Base-by-base conservation (phyloP, 148 eudicot species). In the Vaccinium vitisidaea region DNA sequence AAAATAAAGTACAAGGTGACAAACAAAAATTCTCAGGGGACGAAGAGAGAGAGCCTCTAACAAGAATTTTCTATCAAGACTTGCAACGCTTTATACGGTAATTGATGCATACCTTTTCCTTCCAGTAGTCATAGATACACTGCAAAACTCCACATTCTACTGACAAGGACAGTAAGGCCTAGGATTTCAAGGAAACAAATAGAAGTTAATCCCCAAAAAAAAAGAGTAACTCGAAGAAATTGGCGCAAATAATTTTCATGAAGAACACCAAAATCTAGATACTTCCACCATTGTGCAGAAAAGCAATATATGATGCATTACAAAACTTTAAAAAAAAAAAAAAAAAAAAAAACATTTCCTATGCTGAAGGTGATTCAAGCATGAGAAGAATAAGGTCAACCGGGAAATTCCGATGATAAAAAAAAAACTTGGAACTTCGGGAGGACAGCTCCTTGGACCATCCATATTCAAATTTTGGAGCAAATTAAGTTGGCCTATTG, bases 101-200 rank as follows among this genome's bases (percentile, higher is more conserved):
- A 32, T 56, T 13, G 70, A 78, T 52, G 55, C 88, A 69, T 91
- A 97, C 99, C 96, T 97, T 97, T 83, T 92, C 94, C 80, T 91
- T 95, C 99, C 99, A 97, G 89, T 93, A 95, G 83, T 80, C 83
- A 87, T 93, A 97, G 59, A 93, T 92, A 87, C 95, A 89, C 85
- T 91, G 98, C 88, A 94, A 89, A 89, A 91, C 89, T 71, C 93
- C 90, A 85, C 89, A 92, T 83, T 89, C 88, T 18, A 93, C 81
- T 21, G 94, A 86, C 48, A 91, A 87, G 63, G 94, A 85, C 89
- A 93, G 97, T 85, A 96, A 87, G 71, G 93, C 92, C 99, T 96
- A 87, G 49, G 84, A 82, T 59, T 84, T 59, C 85, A 86, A 52
- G 39, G 55, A 78, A 36, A 78, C 16, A 80, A 81, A 84, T 79